phyloP scores from a whole-genome alignment of 2,329 filamentous ascomycete species.

The Sporothrix globosa region DNA sequence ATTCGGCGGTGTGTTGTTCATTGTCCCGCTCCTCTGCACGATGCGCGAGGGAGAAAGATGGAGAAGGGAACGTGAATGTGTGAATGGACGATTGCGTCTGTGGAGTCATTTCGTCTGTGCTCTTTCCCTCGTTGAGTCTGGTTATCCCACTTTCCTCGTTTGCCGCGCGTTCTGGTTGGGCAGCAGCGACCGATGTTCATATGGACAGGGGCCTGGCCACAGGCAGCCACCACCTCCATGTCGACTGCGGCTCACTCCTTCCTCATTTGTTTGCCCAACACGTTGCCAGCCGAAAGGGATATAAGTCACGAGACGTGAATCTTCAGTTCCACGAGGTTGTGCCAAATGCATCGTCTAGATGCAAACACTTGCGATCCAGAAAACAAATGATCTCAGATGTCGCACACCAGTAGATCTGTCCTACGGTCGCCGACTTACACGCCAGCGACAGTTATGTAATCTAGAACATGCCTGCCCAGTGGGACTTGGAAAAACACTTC shows the following conservation, averaged over 20 bases:
- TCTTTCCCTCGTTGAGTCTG: background rate
- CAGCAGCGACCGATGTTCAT: slow-evolving; percentile 15
- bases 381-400: background rate
- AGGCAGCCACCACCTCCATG: slow-evolving; percentile 15
- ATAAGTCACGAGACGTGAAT: background rate
- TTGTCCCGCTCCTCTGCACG: slow-evolving; percentile 23
- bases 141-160: slow-evolving; percentile 13
- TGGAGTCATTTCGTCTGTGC: slow-evolving; percentile 13
- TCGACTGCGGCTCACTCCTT: slow-evolving; percentile 5
- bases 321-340: background rate
- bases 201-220: background rate
- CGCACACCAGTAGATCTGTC: background rate
- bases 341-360: background rate
- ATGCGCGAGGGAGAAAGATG: background rate
- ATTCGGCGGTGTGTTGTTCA: slow-evolving; percentile 34
- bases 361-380: background rate
- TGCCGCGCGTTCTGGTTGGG: slow-evolving; percentile 20
- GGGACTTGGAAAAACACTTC: background rate
- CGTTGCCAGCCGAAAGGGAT: background rate
- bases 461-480: background rate
- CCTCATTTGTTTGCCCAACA: background rate
- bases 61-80: background rate
- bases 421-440: slow-evolving; percentile 8
- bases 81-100: background rate
- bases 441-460: slow-evolving; percentile 10